A percentile compares a stretch with the other conserved stretches of the same genome.
Conservation (phyloP, 495 filamentous ascomycete species). For the Aspergillus saccharolyticus region DNA sequence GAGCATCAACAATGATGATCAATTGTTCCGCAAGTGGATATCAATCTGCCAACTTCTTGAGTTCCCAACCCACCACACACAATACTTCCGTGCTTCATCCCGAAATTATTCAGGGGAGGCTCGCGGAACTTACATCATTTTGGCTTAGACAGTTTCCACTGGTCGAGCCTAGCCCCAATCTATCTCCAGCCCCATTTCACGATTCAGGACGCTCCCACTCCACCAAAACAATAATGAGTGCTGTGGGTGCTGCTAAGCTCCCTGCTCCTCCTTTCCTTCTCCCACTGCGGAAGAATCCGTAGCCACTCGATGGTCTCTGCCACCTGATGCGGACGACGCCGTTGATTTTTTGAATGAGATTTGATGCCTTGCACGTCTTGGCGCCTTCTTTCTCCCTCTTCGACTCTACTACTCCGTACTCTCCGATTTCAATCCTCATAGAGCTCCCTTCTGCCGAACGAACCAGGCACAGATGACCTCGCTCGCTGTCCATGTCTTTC, state of each 20-base stretch:
- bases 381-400: not conserved
- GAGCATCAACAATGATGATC: not conserved
- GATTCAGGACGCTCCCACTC: not conserved
- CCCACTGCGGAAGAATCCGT: not conserved
- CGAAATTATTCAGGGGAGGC: not conserved
- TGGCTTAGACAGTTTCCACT: not conserved
- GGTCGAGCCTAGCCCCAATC: not conserved
- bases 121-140: not conserved
- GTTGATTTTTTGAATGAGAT: not conserved
- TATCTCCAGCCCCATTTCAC: not conserved
- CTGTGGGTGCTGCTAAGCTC: not conserved
- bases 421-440: not conserved
- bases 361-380: not conserved
- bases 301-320: not conserved
- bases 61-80: not conserved
- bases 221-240: not conserved
- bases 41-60: not conserved
- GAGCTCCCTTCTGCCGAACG: not conserved
- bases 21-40: not conserved
- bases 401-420: not conserved
- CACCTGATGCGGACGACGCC: not conserved
- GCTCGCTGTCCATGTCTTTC: not conserved
- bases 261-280: not conserved
- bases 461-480: not conserved
- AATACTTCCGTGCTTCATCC: not conserved